Conservation (phyloP, 2,329 filamentous ascomycete species). For the Aulographum hederae region DNA sequence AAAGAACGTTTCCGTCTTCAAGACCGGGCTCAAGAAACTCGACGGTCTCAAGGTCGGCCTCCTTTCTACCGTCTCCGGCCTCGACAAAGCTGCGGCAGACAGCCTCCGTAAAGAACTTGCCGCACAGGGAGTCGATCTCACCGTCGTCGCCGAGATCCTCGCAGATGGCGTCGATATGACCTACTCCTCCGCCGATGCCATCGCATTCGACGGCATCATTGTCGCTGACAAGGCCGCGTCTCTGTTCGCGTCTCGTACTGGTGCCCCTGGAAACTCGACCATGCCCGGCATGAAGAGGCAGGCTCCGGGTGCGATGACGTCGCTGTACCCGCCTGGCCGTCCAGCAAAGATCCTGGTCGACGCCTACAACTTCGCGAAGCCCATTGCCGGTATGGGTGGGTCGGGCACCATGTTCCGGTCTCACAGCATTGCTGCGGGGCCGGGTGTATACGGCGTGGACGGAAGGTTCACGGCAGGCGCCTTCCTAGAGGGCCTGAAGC, state of each 20-base stretch:
- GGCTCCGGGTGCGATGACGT: conserved; percentile 23
- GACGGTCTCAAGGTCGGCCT: conserved; percentile 47
- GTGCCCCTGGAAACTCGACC: conserved; percentile 7
- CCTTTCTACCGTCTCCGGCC: conserved; percentile 28
- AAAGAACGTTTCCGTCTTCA: conserved; percentile 39
- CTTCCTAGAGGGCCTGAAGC: conserved; percentile 41
- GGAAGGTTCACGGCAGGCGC: conserved; percentile 18
- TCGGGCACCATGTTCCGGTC: too few species aligned
- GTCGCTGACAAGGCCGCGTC: conserved; percentile 34
- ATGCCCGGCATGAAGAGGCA: too few species aligned
- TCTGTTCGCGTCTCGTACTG: conserved; percentile 27
- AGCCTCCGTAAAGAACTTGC: conserved; percentile 35
- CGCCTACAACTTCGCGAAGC: conserved; percentile 52
- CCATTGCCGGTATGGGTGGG: conserved; percentile 34
- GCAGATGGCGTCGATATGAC: conserved; percentile 38
- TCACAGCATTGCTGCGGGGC: conserved; percentile 22
- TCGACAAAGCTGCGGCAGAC: conserved; percentile 24
- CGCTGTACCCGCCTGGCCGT: conserved; percentile 44
- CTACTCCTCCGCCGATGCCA: conserved; percentile 46
- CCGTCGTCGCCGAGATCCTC: conserved; percentile 43
- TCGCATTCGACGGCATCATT: conserved; percentile 44
- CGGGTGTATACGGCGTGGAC: conserved; percentile 7
- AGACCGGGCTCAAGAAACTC: conserved; percentile 37
- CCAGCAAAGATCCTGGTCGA: conserved; percentile 45
- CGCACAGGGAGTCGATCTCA: conserved; percentile 33